Conservation (phyloP, 2,329 filamentous ascomycete genomes). For the Mycogone perniciosa region DNA sequence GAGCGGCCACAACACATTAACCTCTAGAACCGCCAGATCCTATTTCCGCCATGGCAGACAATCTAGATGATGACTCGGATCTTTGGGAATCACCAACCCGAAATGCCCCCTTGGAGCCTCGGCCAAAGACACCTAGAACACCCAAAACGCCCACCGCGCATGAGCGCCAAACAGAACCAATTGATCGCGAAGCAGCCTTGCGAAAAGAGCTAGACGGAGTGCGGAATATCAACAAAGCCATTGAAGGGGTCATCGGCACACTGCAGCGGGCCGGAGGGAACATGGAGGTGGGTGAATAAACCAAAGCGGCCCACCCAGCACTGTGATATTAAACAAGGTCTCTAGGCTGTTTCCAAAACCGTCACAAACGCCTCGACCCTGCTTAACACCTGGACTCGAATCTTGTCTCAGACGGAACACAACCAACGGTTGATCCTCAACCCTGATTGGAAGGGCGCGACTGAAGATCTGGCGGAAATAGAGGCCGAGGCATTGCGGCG, state of each 20-base stretch:
- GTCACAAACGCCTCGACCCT: constrained; percentile 83
- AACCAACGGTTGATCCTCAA: constrained; percentile 89
- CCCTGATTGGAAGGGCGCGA: constrained; percentile 82
- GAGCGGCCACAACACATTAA: not conserved
- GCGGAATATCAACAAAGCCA: constrained; percentile 77
- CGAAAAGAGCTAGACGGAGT: constrained; percentile 76
- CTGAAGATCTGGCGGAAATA: constrained; percentile 76
- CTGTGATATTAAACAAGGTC: not conserved
- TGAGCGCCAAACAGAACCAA: constrained; percentile 38
- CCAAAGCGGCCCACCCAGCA: not conserved
- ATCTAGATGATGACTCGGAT: constrained; percentile 42
- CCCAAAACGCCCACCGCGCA: constrained; percentile 37
- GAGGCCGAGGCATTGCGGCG: constrained; percentile 71
- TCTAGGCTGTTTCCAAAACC: constrained; percentile 70
- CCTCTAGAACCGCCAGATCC: not conserved
- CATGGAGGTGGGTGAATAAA: constrained; percentile 56
- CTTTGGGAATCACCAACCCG: constrained; percentile 41
- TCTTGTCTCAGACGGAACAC: constrained; percentile 94
- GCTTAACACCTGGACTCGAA: constrained; percentile 91
- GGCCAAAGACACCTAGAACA: constrained; percentile 39
- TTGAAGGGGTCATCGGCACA: constrained; percentile 70
- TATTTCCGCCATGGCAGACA: constrained; percentile 35
- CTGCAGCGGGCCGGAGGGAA: constrained; percentile 67
- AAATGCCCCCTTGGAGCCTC: constrained; percentile 24
- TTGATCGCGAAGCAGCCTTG: constrained; percentile 66